Evolutionary conservation across 371 early-diverging fungal genomes (phyloP), one percentile per base, ranked within the genome.

Genomic region (Mortierella sp.): DNA sequence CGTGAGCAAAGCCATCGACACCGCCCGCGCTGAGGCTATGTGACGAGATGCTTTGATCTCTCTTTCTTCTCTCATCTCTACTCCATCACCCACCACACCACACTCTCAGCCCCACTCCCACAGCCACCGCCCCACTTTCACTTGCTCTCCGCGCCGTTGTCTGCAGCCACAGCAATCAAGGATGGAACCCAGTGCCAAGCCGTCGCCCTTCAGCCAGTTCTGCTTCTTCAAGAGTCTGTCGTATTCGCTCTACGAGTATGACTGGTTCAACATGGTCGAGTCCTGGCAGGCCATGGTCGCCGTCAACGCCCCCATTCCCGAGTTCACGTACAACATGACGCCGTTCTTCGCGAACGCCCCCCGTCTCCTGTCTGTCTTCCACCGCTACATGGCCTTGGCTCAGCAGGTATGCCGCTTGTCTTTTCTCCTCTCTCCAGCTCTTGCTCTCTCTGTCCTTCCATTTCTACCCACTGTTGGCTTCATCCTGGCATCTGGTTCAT

Each of bases 201-300:
- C 71, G 2, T 52, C 71, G 19, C 66, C 72, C 14, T 57, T 54
- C 47, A 49, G 58, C 44, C 74, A 67, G 60, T 74, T 74, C 60
- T 60, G 68, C 49, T 49, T 67, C 57, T 74, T 74, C 64, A 74
- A 67, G 57, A 59, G 57, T 31, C 67, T 74, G 39, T 63, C 56
- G 6, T 52, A 63, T 53, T 74, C 74, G 13, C 74, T 74, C 57
- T 67, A 60, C 39, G 68, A 62, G 46, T 55, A 63, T 45, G 74
- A 74, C 64, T 74, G 74, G 74, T 27, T 63, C 68, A 74, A 67
- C 57, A 63, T 67, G 60, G 61, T 74, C 64, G 74, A 74, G 62
- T 67, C 74, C 39, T 74, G 74, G 74, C 67, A 74, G 43, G 54
- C 67, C 19, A 74, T 74, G 74, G 67, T 74, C 24, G 50, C 59